Evolutionary conservation across 805 yeast species (phyloP), one percentile per base, ranked within the genome.

Genomic region (Wickerhamomyces bovis): DNA sequence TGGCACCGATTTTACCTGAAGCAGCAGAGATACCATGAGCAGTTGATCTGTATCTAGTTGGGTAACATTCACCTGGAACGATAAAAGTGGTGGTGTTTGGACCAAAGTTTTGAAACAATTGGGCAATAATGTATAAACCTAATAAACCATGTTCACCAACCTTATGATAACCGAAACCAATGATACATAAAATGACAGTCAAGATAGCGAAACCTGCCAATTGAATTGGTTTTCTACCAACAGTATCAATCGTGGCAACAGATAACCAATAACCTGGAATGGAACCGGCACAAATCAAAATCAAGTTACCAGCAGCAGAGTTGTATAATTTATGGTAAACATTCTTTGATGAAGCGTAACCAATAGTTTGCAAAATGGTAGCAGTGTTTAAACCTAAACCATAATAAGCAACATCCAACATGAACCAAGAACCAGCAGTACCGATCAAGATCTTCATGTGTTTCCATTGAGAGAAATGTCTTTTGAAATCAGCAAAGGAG

Each of bases 21-120:
- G 95, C 97, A 58, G 97, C 96, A 53, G 95, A 88, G 53, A 89
- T 76, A 76, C 97, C 97, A 61, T 89, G 97, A 42, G 96, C 96
- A 56, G 95, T 81, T 21, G 96, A 88, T 82, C 96, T 85, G 72
- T 88, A 89, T 76, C 96, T 83, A 47, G 97, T 89, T 66, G 96
- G 97, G 84, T 74, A 89, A 65, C 80, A 72, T 73, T 89, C 97
- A 70, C 95, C 96, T 43, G 96, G 96, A 63, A 86, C 77, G 61
- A 89, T 80, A 65, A 89, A 89, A 45, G 96, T 89, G 42, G 96
- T 89, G 51, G 89, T 81, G 75, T 89, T 89, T 66, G 97, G 96
- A 64, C 96, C 96, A 60, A 87, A 89, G 69, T 89, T 89, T 68
- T 83, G 81, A 83, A 89, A 89, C 66, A 89, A 85, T 72, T 89